Base-by-base conservation (phyloP, 1,139 yeast genomes). In the Yamadazyma diospyri region DNA sequence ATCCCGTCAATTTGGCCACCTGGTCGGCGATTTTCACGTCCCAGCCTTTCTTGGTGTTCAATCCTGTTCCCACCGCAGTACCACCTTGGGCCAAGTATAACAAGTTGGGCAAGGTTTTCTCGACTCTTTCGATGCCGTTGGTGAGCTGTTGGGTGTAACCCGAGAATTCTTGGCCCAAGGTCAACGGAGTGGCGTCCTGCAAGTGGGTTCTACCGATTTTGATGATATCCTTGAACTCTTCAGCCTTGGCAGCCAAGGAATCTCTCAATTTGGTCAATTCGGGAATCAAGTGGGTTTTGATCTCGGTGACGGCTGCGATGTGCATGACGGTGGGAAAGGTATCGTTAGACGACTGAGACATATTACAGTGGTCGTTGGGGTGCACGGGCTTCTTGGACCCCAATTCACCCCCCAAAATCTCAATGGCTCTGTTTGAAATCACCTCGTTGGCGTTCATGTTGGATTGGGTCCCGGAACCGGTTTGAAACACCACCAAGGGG, bases 301-400 rank as follows among this genome's bases (percentile, higher is more conserved):
- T 85, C 68, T 92, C 96, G 32, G 84, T 75, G 40, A 89, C 96
- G 19, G 97, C 97, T 34, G 98, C 97, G 65, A 92, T 92, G 69
- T 92, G 98, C 98, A 92, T 92, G 38, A 92, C 98, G 22, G 98
- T 89, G 47, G 98, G 98, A 84, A 89, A 86, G 37, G 98, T 92
- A 65, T 92, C 98, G 61, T 92, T 92, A 30, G 97, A 87, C 13
- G 97, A 87, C 67, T 92, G 98, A 11, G 97, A 87, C 89, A 88
- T 92, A 74, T 92, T 92, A 55, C 92, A 94, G 65, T 92, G 97
- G 66, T 92, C 97, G 65, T 92, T 92, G 47, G 98, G 98, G 64
- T 92, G 98, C 35, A 92, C 96, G 15, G 96, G 96, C 42, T 64
- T 73, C 71, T 92, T 92, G 43, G 95, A 80, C 38, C 98, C 98